Evolutionary conservation across 1,139 yeast species (phyloP), one percentile per base, ranked within the genome.

Genomic region (Arxiozyma heterogenica): DNA sequence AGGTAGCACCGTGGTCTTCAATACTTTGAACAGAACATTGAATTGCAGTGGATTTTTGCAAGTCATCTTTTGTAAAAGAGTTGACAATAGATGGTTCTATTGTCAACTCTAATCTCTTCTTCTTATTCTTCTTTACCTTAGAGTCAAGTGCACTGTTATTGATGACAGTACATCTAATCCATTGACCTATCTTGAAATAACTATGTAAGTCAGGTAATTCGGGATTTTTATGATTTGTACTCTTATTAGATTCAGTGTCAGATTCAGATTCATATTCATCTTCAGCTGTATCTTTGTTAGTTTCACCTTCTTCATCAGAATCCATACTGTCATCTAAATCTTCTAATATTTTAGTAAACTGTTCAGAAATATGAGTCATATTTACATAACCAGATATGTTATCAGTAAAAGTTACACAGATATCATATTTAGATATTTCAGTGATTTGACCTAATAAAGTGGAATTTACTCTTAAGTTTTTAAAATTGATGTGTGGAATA

Each of bases 1-100:
- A 72, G 55, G 88, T 80, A 18, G 83, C 78, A 71, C 98, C 98
- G 66, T 88, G 96, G 65, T 93, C 98, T 75, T 93, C 98, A 25
- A 88, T 72, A 52, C 95, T 85, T 56, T 76, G 77, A 20, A 93
- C 82, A 1, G 89, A 76, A 34, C 84, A 90, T 71, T 93, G 98
- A 2, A 93, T 66, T 8, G 84, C 67, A 3, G 69, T 52, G 61
- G 80, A 76, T 43, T 90, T 90, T 4, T 74, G 70, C 56, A 87
- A 71, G 66, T 88, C 96, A 51, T 84, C 93, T 8, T 73, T 75
- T n/a, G 72, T 71, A 53, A 89, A 71, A 39, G 76, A 75, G 65
- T 93, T 94, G 12, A 86, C 88, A 46, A 73, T 71, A 49, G 79
- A 75, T 5, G 98, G 96, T 64, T 88, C 95, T 50, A 88, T 75